phyloP scores from a whole-genome alignment of 2,329 filamentous ascomycete species.

The Fusarium temperatum region DNA sequence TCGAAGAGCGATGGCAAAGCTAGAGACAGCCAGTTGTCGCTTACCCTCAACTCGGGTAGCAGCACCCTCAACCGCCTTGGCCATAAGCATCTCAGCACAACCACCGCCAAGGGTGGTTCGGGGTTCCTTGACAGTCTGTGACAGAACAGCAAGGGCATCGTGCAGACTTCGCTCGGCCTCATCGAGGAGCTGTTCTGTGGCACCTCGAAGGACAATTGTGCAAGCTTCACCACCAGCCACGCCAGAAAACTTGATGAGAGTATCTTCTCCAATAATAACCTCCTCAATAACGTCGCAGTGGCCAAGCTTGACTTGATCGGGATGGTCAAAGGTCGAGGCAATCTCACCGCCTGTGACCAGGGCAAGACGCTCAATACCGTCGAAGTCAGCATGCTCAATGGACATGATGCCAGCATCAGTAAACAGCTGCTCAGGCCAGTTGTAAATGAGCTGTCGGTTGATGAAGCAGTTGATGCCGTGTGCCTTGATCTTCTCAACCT shows the following conservation, averaged over 20 bases:
- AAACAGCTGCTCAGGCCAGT: constrained; percentile 99
- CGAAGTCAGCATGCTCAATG: constrained; percentile 98
- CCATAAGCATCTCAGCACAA: constrained; percentile 99
- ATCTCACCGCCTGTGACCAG: constrained; percentile 98
- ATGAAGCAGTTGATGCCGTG: constrained; percentile 99
- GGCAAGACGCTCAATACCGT: constrained; percentile 93
- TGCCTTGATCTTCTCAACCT: constrained; percentile 98
- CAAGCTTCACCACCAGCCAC: constrained; percentile 94
- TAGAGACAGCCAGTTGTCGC: constrained; percentile 91
- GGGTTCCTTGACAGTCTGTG: constrained; percentile 94
- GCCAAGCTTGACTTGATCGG: constrained; percentile 94
- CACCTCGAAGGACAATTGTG: constrained; percentile 95
- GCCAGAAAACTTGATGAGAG: constrained; percentile 95
- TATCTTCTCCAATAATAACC: constrained; percentile 98
- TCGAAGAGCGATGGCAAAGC: constrained; percentile 87
- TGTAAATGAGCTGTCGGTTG: constrained; percentile 99
- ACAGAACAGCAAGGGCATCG: constrained; percentile 94
- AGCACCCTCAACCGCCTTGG: constrained; percentile 93
- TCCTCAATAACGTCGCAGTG: constrained; percentile 97
- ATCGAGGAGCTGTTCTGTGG: constrained; percentile 95
- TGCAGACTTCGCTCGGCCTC: constrained; percentile 96
- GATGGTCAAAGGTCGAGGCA: constrained; percentile 96
- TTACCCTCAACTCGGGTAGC: constrained; percentile 96
- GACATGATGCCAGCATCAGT: constrained; percentile 97
- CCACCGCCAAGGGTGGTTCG: constrained; percentile 94